Evolutionary conservation across 768 basidiomycete genomes (phyloP).

Genomic region (Udeniomyces megalosporus): DNA sequence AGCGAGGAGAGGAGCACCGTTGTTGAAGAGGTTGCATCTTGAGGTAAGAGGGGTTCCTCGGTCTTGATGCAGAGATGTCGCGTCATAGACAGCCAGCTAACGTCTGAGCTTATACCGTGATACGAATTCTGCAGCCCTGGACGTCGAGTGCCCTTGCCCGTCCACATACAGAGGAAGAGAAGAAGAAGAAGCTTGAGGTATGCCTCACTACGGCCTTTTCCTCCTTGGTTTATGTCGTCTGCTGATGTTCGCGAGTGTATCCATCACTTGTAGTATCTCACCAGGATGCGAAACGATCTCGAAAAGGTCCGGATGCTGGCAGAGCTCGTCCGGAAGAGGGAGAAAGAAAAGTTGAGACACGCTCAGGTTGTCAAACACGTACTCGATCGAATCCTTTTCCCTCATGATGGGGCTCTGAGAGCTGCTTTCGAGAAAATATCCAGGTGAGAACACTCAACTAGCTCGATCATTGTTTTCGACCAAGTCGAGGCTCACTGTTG

Average conservation of each 20-base stretch:
- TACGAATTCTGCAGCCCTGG: constrained; percentile 60
- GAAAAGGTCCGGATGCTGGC: constrained; percentile 51
- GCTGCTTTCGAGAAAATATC: constrained; percentile 53
- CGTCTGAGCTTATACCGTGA: too few relatives aligned
- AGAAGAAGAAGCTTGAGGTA: constrained; percentile 64
- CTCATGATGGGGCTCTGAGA: constrained; percentile 46
- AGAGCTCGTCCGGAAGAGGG: constrained; percentile 55
- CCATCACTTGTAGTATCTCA: constrained; percentile 38
- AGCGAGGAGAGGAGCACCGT: constrained; percentile 75
- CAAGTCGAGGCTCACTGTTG: not conserved
- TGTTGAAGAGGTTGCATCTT: constrained; percentile 79
- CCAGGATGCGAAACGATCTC: constrained; percentile 58
- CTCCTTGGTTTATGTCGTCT: not conserved
- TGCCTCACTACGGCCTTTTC: too few relatives aligned
- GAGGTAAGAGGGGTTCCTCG: too few relatives aligned
- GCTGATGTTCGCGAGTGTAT: constrained; percentile 18
- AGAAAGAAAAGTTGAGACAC: constrained; percentile 52
- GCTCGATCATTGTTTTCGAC: not conserved
- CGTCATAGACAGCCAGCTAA: too few relatives aligned
- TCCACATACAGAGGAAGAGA: constrained; percentile 64
- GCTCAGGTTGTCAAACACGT: constrained; percentile 47
- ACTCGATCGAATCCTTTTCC: constrained; percentile 48
- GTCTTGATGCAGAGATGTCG: too few relatives aligned
- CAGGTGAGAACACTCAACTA: constrained; percentile 10
- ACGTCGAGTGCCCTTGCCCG: constrained; percentile 44